Percentiles rank a stretch among this genome's conserved stretches.
These are phyloP conservation scores for Pichia sp. DNA, from an alignment of 1,139 yeast species.

Conservation along the genomic window DNA sequence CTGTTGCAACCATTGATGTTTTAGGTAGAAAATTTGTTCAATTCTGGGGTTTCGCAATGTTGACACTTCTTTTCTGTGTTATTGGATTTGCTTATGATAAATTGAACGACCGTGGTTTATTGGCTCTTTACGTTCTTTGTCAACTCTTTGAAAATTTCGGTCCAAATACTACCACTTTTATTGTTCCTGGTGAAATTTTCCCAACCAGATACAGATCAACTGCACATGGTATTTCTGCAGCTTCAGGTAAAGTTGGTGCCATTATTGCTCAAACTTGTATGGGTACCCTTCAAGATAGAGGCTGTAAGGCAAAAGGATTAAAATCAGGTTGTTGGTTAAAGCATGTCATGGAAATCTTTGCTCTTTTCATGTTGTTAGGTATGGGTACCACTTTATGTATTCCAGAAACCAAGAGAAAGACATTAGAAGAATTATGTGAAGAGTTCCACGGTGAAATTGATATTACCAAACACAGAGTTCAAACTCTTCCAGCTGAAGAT, in stretches of 20 bases:
- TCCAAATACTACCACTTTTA: conserved; percentile 93
- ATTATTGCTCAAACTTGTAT: conserved; percentile 87
- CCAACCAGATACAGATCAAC: conserved; percentile 98
- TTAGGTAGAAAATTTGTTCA: conserved; percentile 81
- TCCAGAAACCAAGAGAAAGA: conserved; percentile 88
- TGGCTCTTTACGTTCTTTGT: conserved; percentile 66
- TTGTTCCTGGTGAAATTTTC: conserved; percentile 93
- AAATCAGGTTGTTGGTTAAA: conserved; percentile 69
- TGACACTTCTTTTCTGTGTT: conserved; percentile 59
- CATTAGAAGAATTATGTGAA: conserved; percentile 74
- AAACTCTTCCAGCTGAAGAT: conserved; percentile 18
- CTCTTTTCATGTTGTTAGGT: conserved; percentile 83
- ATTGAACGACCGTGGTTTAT: conserved; percentile 52
- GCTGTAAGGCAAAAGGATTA: conserved; percentile 46
- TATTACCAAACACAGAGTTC: conserved; percentile 19
- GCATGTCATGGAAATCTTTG: conserved; percentile 89
- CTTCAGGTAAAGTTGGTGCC: conserved; percentile 93
- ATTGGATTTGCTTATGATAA: conserved; percentile 77
- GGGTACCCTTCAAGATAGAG: conserved; percentile 76
- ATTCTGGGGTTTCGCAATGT: conserved; percentile 58
- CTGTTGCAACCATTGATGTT: conserved; percentile 68
- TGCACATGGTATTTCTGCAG: conserved; percentile 97
- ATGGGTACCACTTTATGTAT: conserved; percentile 52
- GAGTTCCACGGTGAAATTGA: conserved; percentile 71
- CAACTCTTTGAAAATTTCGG: conserved; percentile 88